Evolutionary conservation across 352 stramenopile genomes (phyloP).

Genomic region (Globisporangium cederbergense): DNA sequence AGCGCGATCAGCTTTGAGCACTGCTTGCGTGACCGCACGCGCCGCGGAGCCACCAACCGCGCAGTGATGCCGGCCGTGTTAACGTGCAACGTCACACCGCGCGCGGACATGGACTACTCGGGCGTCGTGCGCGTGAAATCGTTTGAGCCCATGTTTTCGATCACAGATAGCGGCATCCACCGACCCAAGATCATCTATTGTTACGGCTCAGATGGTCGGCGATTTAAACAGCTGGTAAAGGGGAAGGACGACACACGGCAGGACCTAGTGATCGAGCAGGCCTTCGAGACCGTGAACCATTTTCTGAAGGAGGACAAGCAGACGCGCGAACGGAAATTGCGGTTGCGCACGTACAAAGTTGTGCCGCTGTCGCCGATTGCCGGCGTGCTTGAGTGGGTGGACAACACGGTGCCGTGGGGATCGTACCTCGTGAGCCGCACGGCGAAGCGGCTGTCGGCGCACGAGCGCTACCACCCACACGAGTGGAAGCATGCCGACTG

Average conservation of each 20-base stretch:
- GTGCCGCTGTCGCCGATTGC: constrained; percentile 85
- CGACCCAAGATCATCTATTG: constrained; percentile 98
- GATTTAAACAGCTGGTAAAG: constrained; percentile 96
- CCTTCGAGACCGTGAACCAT: constrained; percentile 88
- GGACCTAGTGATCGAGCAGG: constrained; percentile 89
- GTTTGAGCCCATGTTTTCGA: constrained; percentile 91
- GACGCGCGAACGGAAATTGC: constrained; percentile 68
- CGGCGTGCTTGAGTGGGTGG: constrained; percentile 98
- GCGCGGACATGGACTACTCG: constrained; percentile 80
- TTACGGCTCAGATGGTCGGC: constrained; percentile 88
- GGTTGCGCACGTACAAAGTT: constrained; percentile 97
- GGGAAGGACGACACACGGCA: constrained; percentile 87
- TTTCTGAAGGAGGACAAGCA: constrained; percentile 72
- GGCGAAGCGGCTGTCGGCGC: constrained; percentile 66
- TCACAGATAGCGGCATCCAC: constrained; percentile 95
- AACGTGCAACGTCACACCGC: constrained; percentile 66
- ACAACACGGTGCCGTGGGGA: constrained; percentile 94
- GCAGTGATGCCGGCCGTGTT: constrained; percentile 70
- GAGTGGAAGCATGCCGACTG: constrained; percentile 91
- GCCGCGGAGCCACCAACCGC: constrained; percentile 27
- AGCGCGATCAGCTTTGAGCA: constrained; percentile 55
- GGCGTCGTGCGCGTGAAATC: constrained; percentile 78
- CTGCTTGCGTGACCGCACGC: constrained; percentile 56
- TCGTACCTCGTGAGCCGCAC: constrained; percentile 83
- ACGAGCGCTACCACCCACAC: constrained; percentile 93